phyloP scores from a whole-genome alignment of 108 stramenopile genomes.

The Pseudonitzschia delicatissima region DNA sequence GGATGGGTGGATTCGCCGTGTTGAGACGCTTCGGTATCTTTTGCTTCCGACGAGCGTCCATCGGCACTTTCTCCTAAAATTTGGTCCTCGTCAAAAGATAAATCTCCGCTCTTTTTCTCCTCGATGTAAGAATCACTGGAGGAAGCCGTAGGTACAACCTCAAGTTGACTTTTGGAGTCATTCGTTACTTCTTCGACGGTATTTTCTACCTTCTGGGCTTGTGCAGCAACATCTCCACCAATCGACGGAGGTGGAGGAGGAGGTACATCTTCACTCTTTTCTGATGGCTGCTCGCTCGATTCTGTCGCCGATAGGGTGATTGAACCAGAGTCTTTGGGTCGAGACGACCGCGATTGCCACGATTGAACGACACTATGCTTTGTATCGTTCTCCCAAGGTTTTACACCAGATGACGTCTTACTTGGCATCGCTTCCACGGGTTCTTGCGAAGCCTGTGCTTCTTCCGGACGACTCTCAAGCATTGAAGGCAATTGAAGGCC shows the following conservation, averaged over 20 bases:
- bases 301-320: too few relatives aligned
- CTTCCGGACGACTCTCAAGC: too few relatives aligned
- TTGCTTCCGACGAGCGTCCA: neutral
- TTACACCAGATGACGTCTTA: neutral
- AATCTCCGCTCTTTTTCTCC: slow-evolving; percentile 15
- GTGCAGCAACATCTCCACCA: neutral
- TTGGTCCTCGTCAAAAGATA: slow-evolving; percentile 10
- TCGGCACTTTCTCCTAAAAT: slow-evolving; percentile 5
- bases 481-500: neutral
- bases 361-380: slow-evolving; percentile 12
- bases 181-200: slow-evolving; percentile 1
- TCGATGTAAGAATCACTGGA: slow-evolving; percentile 1
- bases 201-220: neutral
- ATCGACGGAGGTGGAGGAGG: too few relatives aligned
- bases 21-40: too few relatives aligned
- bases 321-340: neutral
- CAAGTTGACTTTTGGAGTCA: neutral
- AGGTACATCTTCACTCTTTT: too few relatives aligned
- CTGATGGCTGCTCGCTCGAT: too few relatives aligned
- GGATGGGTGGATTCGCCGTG: neutral
- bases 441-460: neutral
- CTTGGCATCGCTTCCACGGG: too few relatives aligned
- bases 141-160: neutral
- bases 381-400: slow-evolving; percentile 11
- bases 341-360: slow-evolving; percentile 4